Base-by-base conservation (phyloP, 768 basidiomycete genomes). In the Mycena venus region DNA sequence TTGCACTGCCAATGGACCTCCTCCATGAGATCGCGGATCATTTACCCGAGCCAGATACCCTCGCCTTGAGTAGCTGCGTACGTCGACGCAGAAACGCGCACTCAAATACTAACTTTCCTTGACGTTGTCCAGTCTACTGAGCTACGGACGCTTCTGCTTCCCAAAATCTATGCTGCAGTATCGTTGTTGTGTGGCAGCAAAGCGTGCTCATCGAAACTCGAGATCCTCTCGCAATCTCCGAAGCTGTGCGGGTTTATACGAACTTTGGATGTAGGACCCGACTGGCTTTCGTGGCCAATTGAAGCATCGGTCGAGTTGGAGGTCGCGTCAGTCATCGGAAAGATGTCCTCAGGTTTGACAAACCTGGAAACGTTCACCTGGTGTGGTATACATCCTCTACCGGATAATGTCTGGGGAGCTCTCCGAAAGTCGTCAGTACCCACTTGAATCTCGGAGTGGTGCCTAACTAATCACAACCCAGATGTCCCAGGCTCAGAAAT, bases 231-330 rank as follows among this genome's bases (percentile, higher is more conserved):
- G 10, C 21, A 19, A 2, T 32, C 62, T n/a, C 62, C 62, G 5
- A 29, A 64, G 17, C 29, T 47, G 15, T 64, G 42, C 44, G 29
- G 14, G 3, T 32, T 49, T 32, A 49, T 64, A 10, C 27, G 29
- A 17, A 47, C 15, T 11, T 17, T 64, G 19, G 31, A 21, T 6
- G n/a, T 64, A 8, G 62, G 44, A n/a, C 62, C 62, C 5, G 62
- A 64, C 23, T 64, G 62, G 62, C 42, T 64, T 6, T 64, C 62
- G 19, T 64, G 44, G 42, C 62, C 62, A 32, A 42, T 64, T 11
- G 44, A 64, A 25, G 42, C 42, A 21, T 19, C 29, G 27, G n/a
- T 49, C 29, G 62, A 64, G 25, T 23, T 31, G 15, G 17, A 27
- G 49, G 34, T 40, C 19, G 51, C 51, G 7, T 32, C 64, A 17